These are phyloP conservation scores for Cyberlindnera samutprakarnensis DNA, from an alignment of 805 yeast genomes.

Conservation along the genomic window DNA sequence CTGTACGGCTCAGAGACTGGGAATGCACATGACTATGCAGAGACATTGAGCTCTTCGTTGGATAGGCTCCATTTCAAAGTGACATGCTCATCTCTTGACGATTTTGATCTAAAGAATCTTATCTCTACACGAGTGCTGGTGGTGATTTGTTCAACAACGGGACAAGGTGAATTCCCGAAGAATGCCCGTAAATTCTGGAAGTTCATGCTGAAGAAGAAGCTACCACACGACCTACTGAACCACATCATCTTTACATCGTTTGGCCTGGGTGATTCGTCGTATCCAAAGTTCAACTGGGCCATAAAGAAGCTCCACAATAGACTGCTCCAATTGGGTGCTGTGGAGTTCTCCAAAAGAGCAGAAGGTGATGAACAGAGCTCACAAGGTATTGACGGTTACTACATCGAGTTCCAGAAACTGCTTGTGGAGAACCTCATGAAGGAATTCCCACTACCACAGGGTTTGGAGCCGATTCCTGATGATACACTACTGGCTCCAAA, in stretches of 20 bases:
- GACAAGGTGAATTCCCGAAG: constrained; percentile 89
- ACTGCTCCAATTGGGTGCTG: constrained; percentile 73
- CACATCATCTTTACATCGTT: constrained; percentile 64
- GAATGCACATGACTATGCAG: constrained; percentile 80
- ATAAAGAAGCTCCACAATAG: constrained; percentile 75
- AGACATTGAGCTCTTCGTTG: constrained; percentile 46
- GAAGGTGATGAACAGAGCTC: constrained; percentile 86
- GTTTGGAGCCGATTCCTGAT: constrained; percentile 24
- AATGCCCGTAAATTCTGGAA: constrained; percentile 72
- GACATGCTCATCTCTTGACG: constrained; percentile 47
- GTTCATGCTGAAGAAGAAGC: constrained; percentile 57
- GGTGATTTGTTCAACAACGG: constrained; percentile 80
- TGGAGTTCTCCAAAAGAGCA: constrained; percentile 60
- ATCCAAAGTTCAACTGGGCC: constrained; percentile 86
- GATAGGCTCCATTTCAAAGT: constrained; percentile 46
- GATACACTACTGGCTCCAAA: constrained; percentile 33
- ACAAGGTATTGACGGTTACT: constrained; percentile 71
- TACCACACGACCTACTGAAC: constrained; percentile 53
- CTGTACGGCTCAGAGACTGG: constrained; percentile 93
- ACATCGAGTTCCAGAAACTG: constrained; percentile 61
- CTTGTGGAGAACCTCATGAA: constrained; percentile 31
- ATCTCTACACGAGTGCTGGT: constrained; percentile 40
- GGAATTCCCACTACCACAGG: constrained; percentile 29
- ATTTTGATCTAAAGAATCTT: constrained; percentile 47
- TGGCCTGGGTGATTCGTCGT: constrained; percentile 92